Conservation (phyloP, 805 yeast species). For the Blastobotrys chiropterorum region DNA sequence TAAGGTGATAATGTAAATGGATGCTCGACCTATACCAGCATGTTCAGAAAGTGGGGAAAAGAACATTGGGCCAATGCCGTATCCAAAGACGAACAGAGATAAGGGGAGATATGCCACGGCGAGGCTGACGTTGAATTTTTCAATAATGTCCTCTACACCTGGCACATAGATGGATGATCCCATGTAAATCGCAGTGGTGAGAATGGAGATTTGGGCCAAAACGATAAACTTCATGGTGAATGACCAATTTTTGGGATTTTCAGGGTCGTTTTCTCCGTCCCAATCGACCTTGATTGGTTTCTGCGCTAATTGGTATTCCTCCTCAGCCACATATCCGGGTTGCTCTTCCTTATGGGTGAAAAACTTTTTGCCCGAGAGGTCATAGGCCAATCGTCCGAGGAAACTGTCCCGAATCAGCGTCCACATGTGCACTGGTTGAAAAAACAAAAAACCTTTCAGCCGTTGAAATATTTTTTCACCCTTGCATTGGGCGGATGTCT, state of each 20-base stretch:
- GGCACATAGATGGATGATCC: constrained; percentile 50
- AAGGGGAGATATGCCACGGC: constrained; percentile 44
- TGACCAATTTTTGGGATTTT: constrained; percentile 52
- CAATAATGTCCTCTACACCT: constrained; percentile 38
- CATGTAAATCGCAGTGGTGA: constrained; percentile 45
- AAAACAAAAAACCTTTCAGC: not conserved
- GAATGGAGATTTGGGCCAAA: constrained; percentile 33
- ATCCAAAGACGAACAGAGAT: constrained; percentile 47
- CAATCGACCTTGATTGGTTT: constrained; percentile 12
- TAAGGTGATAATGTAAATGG: constrained; percentile 42
- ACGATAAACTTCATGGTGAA: constrained; percentile 34
- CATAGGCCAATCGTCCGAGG: constrained; percentile 28
- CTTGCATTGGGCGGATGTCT: not conserved
- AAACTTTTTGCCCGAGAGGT: constrained; percentile 25
- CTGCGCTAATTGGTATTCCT: constrained; percentile 20
- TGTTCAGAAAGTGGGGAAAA: constrained; percentile 51
- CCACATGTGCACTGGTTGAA: too few relatives aligned
- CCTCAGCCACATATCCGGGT: constrained; percentile 27
- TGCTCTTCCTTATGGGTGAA: constrained; percentile 27
- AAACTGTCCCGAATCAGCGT: constrained; percentile 25
- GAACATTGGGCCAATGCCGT: constrained; percentile 49
- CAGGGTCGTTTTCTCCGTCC: constrained; percentile 39
- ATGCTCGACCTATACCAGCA: constrained; percentile 46
- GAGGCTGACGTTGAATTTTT: constrained; percentile 37
- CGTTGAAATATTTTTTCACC: not conserved